A percentile compares a stretch with the other conserved stretches of the same genome.
Conservation (phyloP, 2,329 filamentous ascomycete species). For the Coniella vitis region DNA sequence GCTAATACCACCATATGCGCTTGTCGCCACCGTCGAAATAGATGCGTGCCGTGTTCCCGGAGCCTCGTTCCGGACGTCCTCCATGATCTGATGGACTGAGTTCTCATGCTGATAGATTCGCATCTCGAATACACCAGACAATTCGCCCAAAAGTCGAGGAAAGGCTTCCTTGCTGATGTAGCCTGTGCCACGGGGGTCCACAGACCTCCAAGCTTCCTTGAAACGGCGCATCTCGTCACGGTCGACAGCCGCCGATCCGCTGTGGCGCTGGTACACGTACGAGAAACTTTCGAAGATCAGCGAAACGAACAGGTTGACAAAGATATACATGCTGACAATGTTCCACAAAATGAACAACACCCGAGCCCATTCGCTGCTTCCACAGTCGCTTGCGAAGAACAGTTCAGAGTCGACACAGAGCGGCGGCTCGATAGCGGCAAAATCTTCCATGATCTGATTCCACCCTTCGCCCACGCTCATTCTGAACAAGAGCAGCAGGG, state of each 20-base stretch:
- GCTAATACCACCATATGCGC: slow-evolving; percentile 57
- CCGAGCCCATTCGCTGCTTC: slow-evolving; percentile 81
- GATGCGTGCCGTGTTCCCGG: slow-evolving; percentile 48
- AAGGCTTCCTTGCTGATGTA: slow-evolving; percentile 89
- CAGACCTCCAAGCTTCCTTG: slow-evolving; percentile 96
- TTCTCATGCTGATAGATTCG: slow-evolving; percentile 89
- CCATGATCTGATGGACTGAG: slow-evolving; percentile 78
- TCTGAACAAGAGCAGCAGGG: slow-evolving; percentile 85
- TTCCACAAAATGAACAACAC: slow-evolving; percentile 95
- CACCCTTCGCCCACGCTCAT: slow-evolving; percentile 93
- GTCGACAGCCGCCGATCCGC: slow-evolving; percentile 82
- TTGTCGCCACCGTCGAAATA: slow-evolving; percentile 41
- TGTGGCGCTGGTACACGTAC: slow-evolving; percentile 96
- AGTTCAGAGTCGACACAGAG: slow-evolving; percentile 65
- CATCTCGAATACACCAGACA: slow-evolving; percentile 96
- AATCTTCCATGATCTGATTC: slow-evolving; percentile 97
- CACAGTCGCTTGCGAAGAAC: slow-evolving; percentile 89
- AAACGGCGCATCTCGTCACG: slow-evolving; percentile 92
- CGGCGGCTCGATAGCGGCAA: slow-evolving; percentile 69
- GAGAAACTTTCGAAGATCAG: slow-evolving; percentile 99
- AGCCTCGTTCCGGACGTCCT: slow-evolving; percentile 63
- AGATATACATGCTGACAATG: slow-evolving; percentile 99
- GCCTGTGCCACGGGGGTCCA: slow-evolving; percentile 84
- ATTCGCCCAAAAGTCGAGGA: slow-evolving; percentile 79
- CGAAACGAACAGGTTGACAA: slow-evolving; percentile 95